These are phyloP conservation scores for Panaeolus papilionaceus DNA, from an alignment of 768 basidiomycete species.

Conservation along the genomic window DNA sequence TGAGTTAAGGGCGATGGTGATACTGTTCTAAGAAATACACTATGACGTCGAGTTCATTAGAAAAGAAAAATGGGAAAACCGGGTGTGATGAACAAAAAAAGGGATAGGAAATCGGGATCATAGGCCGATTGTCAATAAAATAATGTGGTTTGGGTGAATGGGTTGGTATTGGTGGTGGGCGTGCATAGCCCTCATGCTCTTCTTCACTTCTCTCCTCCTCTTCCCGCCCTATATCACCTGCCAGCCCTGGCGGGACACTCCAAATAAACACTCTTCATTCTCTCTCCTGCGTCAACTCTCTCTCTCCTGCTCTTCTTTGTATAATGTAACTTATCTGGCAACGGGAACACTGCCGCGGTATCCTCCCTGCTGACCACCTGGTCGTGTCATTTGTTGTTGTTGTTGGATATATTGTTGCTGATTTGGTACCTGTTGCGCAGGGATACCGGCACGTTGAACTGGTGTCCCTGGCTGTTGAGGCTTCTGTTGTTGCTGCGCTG, in stretches of 20 bases:
- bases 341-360: conserved; percentile 45
- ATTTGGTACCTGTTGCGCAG: conserved; percentile 26
- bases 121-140: conserved; percentile 14
- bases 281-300: neutral
- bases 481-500: conserved; percentile 30
- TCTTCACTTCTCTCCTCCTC: neutral
- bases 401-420: conserved; percentile 21
- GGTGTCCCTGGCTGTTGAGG: conserved; percentile 32
- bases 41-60: conserved; percentile 14
- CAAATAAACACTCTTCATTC: neutral
- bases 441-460: conserved; percentile 21
- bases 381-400: conserved; percentile 25
- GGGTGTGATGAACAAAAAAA: conserved; percentile 9
- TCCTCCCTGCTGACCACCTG: conserved; percentile 32
- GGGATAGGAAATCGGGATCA: conserved; percentile 13
- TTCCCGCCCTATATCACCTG: conserved; percentile 12
- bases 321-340: conserved; percentile 35
- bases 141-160: neutral
- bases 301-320: neutral
- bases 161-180: conserved; percentile 3
- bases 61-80: conserved; percentile 7
- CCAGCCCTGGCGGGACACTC: conserved; percentile 11
- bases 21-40: conserved; percentile 15
- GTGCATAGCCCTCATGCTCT: neutral
- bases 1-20: conserved; percentile 1